Conservation (phyloP, 2,329 filamentous ascomycete species). For the Thielaviopsis ethacetica region DNA sequence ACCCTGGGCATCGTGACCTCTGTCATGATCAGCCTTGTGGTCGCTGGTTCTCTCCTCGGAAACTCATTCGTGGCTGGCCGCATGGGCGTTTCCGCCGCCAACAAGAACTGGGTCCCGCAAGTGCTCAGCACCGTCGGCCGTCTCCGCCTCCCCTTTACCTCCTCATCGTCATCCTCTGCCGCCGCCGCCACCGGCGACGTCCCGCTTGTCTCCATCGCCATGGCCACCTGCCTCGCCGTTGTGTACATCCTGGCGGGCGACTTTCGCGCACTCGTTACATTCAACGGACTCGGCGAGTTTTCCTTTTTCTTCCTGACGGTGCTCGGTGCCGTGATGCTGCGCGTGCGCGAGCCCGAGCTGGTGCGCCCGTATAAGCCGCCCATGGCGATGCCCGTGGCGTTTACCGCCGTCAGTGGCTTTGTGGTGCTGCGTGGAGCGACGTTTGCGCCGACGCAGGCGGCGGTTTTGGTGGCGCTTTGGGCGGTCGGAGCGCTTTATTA, state of each 20-base stretch:
- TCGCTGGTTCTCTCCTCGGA: conserved; percentile 43
- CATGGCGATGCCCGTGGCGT: conserved; percentile 32
- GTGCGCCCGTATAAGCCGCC: conserved; percentile 38
- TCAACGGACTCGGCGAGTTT: conserved; percentile 43
- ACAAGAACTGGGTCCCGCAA: conserved; percentile 32
- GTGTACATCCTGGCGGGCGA: conserved; percentile 44
- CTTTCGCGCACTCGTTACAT: conserved; percentile 44
- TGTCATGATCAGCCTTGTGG: conserved; percentile 40
- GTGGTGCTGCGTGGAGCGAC: conserved; percentile 41
- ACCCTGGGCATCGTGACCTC: conserved; percentile 37
- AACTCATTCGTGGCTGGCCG: conserved; percentile 47
- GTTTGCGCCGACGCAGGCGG: conserved; percentile 38
- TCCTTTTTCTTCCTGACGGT: conserved; percentile 50
- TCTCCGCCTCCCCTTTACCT: conserved; percentile 19
- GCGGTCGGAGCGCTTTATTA: conserved; percentile 21
- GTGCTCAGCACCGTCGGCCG: conserved; percentile 28
- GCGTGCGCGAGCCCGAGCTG: conserved; percentile 37
- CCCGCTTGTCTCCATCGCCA: conserved; percentile 22
- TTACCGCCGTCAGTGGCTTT: conserved; percentile 41
- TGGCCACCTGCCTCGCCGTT: conserved; percentile 32
- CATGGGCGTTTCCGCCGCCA: conserved; percentile 42
- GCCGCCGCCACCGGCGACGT: conserved; percentile 6
- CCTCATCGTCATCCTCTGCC: not conserved
- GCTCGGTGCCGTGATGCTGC: conserved; percentile 38
- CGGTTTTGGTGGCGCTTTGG: conserved; percentile 36